phyloP scores from a whole-genome alignment of 2,329 filamentous ascomycete genomes.

The Chrysosporium keratinophilum region DNA sequence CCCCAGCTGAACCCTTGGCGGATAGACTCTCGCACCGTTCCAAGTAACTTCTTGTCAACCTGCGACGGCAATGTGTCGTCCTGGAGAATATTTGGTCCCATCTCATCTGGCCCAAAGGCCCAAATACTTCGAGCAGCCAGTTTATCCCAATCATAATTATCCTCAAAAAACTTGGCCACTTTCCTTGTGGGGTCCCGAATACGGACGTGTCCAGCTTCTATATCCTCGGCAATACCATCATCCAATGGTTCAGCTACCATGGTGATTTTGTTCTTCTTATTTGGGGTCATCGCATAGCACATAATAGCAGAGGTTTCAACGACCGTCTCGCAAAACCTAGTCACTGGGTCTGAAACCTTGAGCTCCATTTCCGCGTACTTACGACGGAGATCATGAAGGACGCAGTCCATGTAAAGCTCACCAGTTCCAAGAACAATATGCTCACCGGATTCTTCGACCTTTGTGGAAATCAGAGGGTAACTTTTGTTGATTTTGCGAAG shows the following conservation, averaged over 20 bases:
- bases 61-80: slow-evolving; percentile 92
- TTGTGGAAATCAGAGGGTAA: slow-evolving; percentile 89
- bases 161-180: slow-evolving; percentile 93
- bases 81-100: slow-evolving; percentile 87
- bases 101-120: slow-evolving; percentile 95
- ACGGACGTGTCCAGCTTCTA: slow-evolving; percentile 78
- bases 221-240: slow-evolving; percentile 87
- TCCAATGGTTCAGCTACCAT: slow-evolving; percentile 97
- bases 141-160: slow-evolving; percentile 94
- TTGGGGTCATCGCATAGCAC: slow-evolving; percentile 93
- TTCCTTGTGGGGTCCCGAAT: slow-evolving; percentile 89
- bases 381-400: slow-evolving; percentile 81
- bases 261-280: slow-evolving; percentile 99
- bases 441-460: slow-evolving; percentile 95
- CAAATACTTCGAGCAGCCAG: slow-evolving; percentile 90
- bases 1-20: slow-evolving; percentile 97
- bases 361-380: slow-evolving; percentile 99
- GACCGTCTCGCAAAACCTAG: slow-evolving; percentile 93
- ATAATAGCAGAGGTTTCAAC: slow-evolving; percentile 96
- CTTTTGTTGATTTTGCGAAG: slow-evolving; percentile 96
- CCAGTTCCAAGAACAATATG: slow-evolving; percentile 91
- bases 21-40: slow-evolving; percentile 80
- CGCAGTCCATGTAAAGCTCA: slow-evolving; percentile 99
- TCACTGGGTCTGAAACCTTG: slow-evolving; percentile 96
- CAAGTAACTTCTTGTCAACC: slow-evolving; percentile 84